phyloP scores from a whole-genome alignment of 2,329 filamentous ascomycete genomes.

The Aspergillus floridensis region DNA sequence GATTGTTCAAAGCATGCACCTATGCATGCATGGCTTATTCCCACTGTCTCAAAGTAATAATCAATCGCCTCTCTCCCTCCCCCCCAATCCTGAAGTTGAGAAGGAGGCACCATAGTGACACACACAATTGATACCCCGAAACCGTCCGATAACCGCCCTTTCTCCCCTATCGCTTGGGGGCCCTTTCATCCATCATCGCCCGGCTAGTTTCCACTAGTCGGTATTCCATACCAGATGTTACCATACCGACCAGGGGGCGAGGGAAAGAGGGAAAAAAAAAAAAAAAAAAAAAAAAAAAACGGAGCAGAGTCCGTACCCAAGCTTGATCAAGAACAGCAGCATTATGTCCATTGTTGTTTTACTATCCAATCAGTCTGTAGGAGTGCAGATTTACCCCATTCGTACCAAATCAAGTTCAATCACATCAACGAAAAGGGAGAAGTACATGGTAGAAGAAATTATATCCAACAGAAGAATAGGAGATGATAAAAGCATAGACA shows the following conservation, averaged over 20 bases:
- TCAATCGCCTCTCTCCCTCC: background rate
- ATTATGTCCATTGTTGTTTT: background rate
- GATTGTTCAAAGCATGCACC: background rate
- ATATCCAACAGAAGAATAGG: too few species aligned
- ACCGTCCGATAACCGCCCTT: conserved; percentile 5
- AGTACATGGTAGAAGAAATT: too few species aligned
- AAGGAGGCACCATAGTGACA: too few species aligned
- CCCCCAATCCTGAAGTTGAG: too few species aligned
- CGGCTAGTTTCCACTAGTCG: background rate
- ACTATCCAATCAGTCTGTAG: background rate
- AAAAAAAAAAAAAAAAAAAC: background rate
- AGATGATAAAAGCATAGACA: background rate
- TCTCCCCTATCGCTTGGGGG: conserved; percentile 6
- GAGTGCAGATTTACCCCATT: background rate
- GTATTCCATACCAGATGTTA: background rate
- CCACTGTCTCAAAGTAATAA: background rate
- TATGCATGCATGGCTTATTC: background rate
- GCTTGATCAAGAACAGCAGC: background rate
- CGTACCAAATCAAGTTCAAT: background rate
- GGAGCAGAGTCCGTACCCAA: background rate
- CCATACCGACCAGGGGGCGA: background rate
- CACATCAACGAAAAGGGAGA: background rate
- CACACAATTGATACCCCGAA: background rate
- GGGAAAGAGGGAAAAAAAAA: background rate
- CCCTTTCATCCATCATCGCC: background rate